phyloP scores from a whole-genome alignment of 768 basidiomycete genomes.

The Boletus rubroflammeus region DNA sequence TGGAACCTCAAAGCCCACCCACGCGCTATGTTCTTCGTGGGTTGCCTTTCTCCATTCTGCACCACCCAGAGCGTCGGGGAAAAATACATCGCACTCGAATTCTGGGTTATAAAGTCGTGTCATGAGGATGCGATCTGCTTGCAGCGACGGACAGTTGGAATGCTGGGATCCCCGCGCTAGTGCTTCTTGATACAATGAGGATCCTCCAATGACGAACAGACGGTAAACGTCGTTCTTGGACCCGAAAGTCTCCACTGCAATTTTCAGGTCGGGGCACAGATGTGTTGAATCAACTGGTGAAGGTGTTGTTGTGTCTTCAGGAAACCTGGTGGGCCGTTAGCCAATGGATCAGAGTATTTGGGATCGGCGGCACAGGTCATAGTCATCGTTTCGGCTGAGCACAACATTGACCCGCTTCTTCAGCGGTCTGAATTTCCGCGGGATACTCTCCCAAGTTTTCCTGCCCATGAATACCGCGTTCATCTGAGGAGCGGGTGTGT shows the following conservation, averaged over 20 bases:
- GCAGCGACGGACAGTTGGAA: constrained; percentile 33
- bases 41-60: constrained; percentile 54
- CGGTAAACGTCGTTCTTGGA: constrained; percentile 41
- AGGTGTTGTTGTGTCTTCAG: not conserved
- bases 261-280: constrained; percentile 23
- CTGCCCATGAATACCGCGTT: constrained; percentile 95
- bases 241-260: constrained; percentile 15
- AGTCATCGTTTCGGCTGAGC: constrained; percentile 56
- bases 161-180: constrained; percentile 37
- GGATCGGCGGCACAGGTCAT: constrained; percentile 52
- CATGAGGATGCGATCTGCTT: constrained; percentile 78
- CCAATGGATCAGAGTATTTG: not conserved
- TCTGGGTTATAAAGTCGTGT: constrained; percentile 76
- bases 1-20: constrained; percentile 79
- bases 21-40: constrained; percentile 63
- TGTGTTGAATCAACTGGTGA: constrained; percentile 26
- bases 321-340: constrained; percentile 17
- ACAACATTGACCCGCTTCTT: constrained; percentile 74
- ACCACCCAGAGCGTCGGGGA: constrained; percentile 63
- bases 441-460: constrained; percentile 98
- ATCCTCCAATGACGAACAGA: constrained; percentile 90
- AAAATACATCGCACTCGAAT: constrained; percentile 85
- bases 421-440: constrained; percentile 77
- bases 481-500: constrained; percentile 46
- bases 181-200: constrained; percentile 72